These are phyloP conservation scores for Parasitella parasitica DNA, from an alignment of 371 early-diverging fungal genomes.

Conservation along the genomic window DNA sequence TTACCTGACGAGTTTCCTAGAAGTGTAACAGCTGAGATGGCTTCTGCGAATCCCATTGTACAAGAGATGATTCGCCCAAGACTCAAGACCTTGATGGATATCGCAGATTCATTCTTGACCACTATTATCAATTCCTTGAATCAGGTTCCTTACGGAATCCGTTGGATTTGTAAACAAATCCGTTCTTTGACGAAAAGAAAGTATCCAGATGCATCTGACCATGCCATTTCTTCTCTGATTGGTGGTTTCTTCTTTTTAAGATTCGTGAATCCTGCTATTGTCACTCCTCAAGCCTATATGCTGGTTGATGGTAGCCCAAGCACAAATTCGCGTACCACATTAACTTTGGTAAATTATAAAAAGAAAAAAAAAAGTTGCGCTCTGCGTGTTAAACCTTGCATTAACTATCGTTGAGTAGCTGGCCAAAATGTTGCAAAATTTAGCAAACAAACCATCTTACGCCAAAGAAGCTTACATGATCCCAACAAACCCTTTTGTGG, in stretches of 20 bases:
- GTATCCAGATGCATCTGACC: slow-evolving; percentile 84
- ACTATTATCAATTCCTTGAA: slow-evolving; percentile 79
- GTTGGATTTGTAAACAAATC: slow-evolving; percentile 97
- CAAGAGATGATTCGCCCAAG: slow-evolving; percentile 78
- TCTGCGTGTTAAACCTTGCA: too few relatives aligned
- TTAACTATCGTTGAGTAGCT: slow-evolving; percentile 30
- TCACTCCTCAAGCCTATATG: slow-evolving; percentile 91
- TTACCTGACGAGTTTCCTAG: slow-evolving; percentile 51
- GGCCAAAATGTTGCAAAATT: slow-evolving; percentile 92
- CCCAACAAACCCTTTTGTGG: slow-evolving; percentile 87
- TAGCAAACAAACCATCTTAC: slow-evolving; percentile 92
- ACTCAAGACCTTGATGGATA: slow-evolving; percentile 73
- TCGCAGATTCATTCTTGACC: slow-evolving; percentile 74
- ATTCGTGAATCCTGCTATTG: slow-evolving; percentile 92
- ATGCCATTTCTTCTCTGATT: slow-evolving; percentile 83
- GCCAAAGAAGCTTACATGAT: slow-evolving; percentile 95
- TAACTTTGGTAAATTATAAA: slow-evolving; percentile 62
- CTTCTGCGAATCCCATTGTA: slow-evolving; percentile 68
- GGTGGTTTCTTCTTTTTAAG: slow-evolving; percentile 95
- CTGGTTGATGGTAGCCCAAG: slow-evolving; percentile 76
- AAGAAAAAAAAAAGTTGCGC: background rate
- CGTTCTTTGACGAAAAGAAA: slow-evolving; percentile 81
- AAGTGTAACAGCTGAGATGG: slow-evolving; percentile 73
- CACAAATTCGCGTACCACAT: slow-evolving; percentile 73
- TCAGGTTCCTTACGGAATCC: slow-evolving; percentile 89